Conservation (phyloP, 2,329 filamentous ascomycete species). For the Trichophyton schoenleinii region DNA sequence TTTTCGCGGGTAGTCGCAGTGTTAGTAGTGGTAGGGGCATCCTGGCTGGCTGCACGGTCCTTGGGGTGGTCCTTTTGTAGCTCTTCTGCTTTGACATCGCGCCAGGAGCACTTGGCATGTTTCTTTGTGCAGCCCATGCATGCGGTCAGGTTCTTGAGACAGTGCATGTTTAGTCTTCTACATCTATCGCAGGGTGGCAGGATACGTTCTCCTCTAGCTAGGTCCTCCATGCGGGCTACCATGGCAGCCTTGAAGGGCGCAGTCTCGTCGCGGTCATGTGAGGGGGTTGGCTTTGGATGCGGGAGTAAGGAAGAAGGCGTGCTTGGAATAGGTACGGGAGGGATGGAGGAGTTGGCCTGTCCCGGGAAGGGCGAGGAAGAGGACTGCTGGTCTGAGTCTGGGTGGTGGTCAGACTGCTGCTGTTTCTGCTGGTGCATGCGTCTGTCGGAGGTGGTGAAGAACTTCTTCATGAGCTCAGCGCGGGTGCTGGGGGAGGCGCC, state of each 20-base stretch:
- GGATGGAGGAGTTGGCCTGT: conserved; percentile 21
- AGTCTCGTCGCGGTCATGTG: conserved; percentile 42
- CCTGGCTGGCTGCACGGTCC: conserved; percentile 1
- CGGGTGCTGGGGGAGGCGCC: conserved; percentile 45
- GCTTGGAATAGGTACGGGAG: conserved; percentile 42
- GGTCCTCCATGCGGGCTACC: conserved; percentile 60
- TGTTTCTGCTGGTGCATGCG: conserved; percentile 24
- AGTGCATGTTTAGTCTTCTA: conserved; percentile 65
- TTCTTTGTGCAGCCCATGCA: conserved; percentile 83
- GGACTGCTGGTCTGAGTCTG: conserved; percentile 24
- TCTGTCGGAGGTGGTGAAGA: conserved; percentile 48
- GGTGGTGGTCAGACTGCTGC: conserved; percentile 19
- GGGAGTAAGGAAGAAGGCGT: conserved; percentile 43
- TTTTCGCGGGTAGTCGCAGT: not conserved
- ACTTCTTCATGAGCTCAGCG: conserved; percentile 50
- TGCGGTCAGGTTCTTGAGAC: conserved; percentile 72
- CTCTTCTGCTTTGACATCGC: conserved; percentile 64
- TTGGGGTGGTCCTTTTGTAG: conserved; percentile 21
- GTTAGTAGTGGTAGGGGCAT: not conserved
- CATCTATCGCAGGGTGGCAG: conserved; percentile 77
- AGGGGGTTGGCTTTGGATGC: conserved; percentile 32
- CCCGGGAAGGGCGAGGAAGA: conserved; percentile 20
- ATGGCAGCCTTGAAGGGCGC: conserved; percentile 53
- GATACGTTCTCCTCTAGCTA: conserved; percentile 61
- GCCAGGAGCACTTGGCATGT: conserved; percentile 80